A percentile compares a stretch with the other conserved stretches of the same genome.
phyloP scores from a whole-genome alignment of 2,329 filamentous ascomycete genomes.

The Talaromyces sp. region DNA sequence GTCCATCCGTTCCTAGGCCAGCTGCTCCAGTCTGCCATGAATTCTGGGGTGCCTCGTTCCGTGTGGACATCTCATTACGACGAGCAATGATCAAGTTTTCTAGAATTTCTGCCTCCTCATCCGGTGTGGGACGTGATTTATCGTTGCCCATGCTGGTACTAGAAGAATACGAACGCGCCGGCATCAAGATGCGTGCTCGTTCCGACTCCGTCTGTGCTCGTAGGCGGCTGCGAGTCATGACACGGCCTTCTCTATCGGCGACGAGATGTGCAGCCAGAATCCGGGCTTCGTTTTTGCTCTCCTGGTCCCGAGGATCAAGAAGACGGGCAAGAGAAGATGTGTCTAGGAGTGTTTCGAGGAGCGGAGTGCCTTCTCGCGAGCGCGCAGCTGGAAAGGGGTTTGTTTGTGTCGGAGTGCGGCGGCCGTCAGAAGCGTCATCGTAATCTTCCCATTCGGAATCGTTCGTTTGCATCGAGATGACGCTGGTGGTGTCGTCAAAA shows the following conservation, averaged over 20 bases:
- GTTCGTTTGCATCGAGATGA: constrained; percentile 59
- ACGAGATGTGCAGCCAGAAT: constrained; percentile 75
- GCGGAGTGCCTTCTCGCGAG: constrained; percentile 45
- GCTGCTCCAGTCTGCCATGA: constrained; percentile 67
- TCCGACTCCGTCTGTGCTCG: constrained; percentile 54
- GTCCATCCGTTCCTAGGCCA: constrained; percentile 67
- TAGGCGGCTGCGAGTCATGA: constrained; percentile 79
- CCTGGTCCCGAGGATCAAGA: constrained; percentile 70
- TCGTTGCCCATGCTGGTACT: constrained; percentile 16
- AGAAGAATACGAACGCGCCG: constrained; percentile 28
- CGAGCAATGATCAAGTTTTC: constrained; percentile 56
- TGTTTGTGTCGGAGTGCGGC: constrained; percentile 68
- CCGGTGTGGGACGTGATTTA: constrained; percentile 32
- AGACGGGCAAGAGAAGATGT: constrained; percentile 69
- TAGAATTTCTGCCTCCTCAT: constrained; percentile 55
- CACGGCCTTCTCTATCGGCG: constrained; percentile 49
- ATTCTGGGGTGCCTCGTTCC: constrained; percentile 14
- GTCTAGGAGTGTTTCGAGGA: constrained; percentile 59
- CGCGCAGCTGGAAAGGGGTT: constrained; percentile 52
- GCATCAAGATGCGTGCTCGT: constrained; percentile 62
- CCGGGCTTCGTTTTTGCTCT: constrained; percentile 75
- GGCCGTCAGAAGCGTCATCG: constrained; percentile 44
- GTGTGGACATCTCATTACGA: constrained; percentile 31
- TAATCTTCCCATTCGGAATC: constrained; percentile 48
- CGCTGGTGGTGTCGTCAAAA: constrained; percentile 71